These are phyloP conservation scores for Aureobasidium pullulans DNA, from an alignment of 2,329 filamentous ascomycete species.

Conservation along the genomic window DNA sequence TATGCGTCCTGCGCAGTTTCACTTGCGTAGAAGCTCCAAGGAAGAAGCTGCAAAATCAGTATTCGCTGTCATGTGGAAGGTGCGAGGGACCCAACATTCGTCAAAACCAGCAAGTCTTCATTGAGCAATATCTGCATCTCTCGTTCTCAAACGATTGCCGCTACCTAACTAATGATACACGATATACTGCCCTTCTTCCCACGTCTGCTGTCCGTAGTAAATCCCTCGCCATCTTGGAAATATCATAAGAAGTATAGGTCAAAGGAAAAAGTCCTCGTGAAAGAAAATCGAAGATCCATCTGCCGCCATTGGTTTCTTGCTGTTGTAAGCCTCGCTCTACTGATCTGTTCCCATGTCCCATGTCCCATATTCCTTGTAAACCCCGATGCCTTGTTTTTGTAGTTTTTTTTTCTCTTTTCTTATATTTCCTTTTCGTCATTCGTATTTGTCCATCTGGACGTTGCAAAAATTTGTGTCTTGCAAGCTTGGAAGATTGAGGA, in stretches of 20 bases:
- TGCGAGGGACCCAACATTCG: not conserved
- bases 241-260: not conserved
- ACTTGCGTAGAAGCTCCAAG: not conserved
- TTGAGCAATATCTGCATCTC: not conserved
- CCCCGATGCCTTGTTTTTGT: not conserved
- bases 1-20: no score
- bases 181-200: not conserved
- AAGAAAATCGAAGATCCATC: not conserved
- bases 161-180: not conserved
- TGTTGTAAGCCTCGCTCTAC: not conserved
- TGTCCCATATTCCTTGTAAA: not conserved
- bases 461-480: no score
- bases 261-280: not conserved
- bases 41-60: not conserved
- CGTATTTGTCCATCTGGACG: not conserved
- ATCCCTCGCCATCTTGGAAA: not conserved
- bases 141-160: not conserved
- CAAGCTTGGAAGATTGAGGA: no score
- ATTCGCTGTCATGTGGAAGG: not conserved
- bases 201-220: not conserved
- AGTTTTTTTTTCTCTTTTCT: not conserved
- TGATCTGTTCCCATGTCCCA: not conserved
- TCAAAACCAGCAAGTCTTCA: not conserved
- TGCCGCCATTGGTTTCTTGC: not conserved
- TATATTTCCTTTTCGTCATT: not conserved